A percentile compares a stretch with the other conserved stretches of the same genome.
These are phyloP conservation scores for Fraxinus excelsior DNA, from an alignment of 257 asterid species.

Conservation along the genomic window DNA sequence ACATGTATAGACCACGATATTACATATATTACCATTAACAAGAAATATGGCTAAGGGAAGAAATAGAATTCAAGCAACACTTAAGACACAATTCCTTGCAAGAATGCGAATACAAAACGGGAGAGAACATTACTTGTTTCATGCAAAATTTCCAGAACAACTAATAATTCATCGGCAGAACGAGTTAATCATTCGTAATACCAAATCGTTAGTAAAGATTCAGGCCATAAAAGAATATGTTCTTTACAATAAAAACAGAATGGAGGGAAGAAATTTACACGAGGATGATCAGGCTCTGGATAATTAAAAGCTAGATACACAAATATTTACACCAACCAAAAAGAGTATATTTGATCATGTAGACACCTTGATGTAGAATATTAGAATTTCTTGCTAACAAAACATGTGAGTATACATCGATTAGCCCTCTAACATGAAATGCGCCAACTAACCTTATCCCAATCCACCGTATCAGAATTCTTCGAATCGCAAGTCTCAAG, in stretches of 20 bases:
- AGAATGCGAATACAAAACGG: neutral
- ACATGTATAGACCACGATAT: neutral
- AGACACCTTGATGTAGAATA: no score
- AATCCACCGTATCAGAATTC: no score
- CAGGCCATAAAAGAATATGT: neutral
- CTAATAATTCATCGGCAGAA: neutral
- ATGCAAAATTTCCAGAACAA: conserved; percentile 2
- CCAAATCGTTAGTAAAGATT: neutral
- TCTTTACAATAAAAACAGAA: neutral
- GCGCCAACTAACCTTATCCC: no score
- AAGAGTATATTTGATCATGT: no score
- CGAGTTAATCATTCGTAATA: neutral
- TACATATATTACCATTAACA: neutral
- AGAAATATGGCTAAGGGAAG: neutral
- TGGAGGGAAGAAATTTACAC: neutral
- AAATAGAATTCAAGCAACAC: neutral
- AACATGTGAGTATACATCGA: no score
- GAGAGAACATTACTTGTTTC: neutral
- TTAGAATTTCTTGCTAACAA: no score
- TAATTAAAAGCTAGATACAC: no score
- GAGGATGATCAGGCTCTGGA: no score
- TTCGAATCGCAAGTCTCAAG: no score
- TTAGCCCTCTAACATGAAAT: no score
- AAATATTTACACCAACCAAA: no score
- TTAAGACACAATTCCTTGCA: neutral